Conservation (phyloP, 805 yeast species). For the Cyberlindnera bimundalis region DNA sequence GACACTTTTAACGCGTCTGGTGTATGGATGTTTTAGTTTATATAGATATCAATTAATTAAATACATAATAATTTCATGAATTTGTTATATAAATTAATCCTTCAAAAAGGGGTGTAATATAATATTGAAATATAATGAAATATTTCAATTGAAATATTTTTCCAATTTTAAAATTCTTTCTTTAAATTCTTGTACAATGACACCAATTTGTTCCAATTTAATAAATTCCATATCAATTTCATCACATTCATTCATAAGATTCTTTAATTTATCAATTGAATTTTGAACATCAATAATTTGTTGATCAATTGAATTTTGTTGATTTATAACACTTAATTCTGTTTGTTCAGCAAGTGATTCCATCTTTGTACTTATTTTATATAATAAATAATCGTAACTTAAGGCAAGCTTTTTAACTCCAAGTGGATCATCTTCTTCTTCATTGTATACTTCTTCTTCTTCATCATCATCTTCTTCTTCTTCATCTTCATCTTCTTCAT, state of each 20-base stretch:
- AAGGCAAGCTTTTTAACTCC: conserved; percentile 57
- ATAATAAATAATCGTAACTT: conserved; percentile 62
- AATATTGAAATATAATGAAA: too few species aligned
- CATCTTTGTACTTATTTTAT: conserved; percentile 56
- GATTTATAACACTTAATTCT: conserved; percentile 23
- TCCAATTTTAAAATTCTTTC: conserved; percentile 36
- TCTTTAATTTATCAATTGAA: conserved; percentile 39
- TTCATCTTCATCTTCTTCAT: conserved; percentile 2
- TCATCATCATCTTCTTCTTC: conserved; percentile 1
- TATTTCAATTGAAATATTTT: conserved; percentile 10
- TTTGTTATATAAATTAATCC: too few species aligned
- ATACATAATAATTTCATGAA: neutral
- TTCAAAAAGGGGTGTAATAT: too few species aligned
- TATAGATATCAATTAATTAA: too few species aligned
- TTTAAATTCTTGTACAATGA: conserved; percentile 40
- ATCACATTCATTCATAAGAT: conserved; percentile 41
- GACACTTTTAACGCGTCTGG: conserved; percentile 8
- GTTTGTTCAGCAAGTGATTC: conserved; percentile 45
- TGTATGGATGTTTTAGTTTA: conserved; percentile 6
- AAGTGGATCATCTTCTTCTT: conserved; percentile 54
- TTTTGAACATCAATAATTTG: conserved; percentile 33
- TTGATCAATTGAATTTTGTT: conserved; percentile 21
- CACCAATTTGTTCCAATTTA: conserved; percentile 46
- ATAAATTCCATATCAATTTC: conserved; percentile 48
- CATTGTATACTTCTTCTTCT: conserved; percentile 15